These are phyloP conservation scores for Magnaporthiopsis poae DNA, from an alignment of 2,329 filamentous ascomycete species.

Conservation along the genomic window DNA sequence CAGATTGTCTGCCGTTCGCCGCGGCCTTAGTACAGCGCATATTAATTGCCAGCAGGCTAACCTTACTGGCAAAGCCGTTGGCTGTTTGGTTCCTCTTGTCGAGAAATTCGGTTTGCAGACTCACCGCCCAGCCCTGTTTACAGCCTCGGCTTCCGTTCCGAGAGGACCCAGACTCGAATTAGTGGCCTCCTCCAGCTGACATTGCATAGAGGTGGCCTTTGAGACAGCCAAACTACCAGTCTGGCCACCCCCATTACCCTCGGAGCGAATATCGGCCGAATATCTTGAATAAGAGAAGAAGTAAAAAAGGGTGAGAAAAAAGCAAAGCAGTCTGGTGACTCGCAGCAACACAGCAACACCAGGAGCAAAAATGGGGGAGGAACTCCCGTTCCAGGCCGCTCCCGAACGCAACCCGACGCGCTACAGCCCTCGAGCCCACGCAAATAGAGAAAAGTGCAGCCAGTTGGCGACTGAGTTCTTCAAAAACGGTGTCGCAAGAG, in stretches of 20 bases:
- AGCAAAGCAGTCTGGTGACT: not conserved
- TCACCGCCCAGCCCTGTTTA: not conserved
- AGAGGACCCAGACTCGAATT: not conserved
- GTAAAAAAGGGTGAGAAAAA: not conserved
- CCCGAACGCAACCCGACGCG: not conserved
- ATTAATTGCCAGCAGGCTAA: not conserved
- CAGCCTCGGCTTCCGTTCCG: not conserved
- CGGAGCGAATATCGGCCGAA: not conserved
- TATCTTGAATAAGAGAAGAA: too few relatives aligned
- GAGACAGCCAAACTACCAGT: not conserved
- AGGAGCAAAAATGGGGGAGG: not conserved
- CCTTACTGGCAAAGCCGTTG: too few relatives aligned
- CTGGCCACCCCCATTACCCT: not conserved
- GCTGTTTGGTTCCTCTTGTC: not conserved
- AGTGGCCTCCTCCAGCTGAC: not conserved
- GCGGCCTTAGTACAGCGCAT: not conserved
- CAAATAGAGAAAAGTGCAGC: slow-evolving; percentile 18
- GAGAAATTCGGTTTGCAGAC: not conserved
- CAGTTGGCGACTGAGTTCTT: slow-evolving; percentile 57
- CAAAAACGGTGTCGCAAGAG: slow-evolving; percentile 67
- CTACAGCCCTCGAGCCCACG: not conserved
- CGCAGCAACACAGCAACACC: not conserved
- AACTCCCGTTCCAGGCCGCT: not conserved
- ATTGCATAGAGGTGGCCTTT: not conserved
- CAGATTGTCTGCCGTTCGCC: not conserved